Evolutionary conservation across 257 asterid genomes (phyloP), one percentile per base, ranked within the genome.

Genomic region (Penstemon newberryi): DNA sequence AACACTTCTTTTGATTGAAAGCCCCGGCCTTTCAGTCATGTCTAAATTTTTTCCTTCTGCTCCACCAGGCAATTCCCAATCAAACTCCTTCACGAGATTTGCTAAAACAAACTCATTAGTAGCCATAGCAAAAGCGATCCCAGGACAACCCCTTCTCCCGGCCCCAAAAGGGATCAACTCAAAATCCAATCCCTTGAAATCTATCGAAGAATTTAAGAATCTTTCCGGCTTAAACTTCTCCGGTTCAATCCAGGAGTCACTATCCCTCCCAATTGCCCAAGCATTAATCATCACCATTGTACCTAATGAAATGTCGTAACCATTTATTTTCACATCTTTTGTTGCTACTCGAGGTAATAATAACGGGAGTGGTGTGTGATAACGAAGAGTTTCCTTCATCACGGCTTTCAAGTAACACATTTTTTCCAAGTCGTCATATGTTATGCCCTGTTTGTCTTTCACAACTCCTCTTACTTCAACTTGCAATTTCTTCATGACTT

Each of bases 231-330:
- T n/a, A n/a, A n/a, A n/a, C n/a, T n/a, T n/a, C n/a, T n/a, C n/a
- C n/a, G n/a, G n/a, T n/a, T n/a, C n/a, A n/a, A n/a, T n/a, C n/a
- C n/a, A n/a, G n/a, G n/a, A n/a, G n/a, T n/a, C n/a, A n/a, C n/a
- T n/a, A 8, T 82, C 95, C 50, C 88, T 78, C 2, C 39, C 78
- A 0, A 85, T 82, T 0, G 88, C 79, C 90, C 90, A 88, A 2
- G 73, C 83, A 45, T 84, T 88, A 8, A 80, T 49, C 1, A 84
- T 2, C 33, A 82, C 84, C 3, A 38, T 62, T 47, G 83, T 85
- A 12, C 77, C 73, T 0, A 67, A 58, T 5, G 81, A 8, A 5
- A 87, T 51, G 12, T 81, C 77, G 5, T 75, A 83, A n/a, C 80
- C 86, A 68, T 77, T 70, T 3, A 87, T 67, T 7, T 73, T 73